Base-by-base conservation (phyloP, 2,329 filamentous ascomycete species). In the Acrodontium crateriforme region DNA sequence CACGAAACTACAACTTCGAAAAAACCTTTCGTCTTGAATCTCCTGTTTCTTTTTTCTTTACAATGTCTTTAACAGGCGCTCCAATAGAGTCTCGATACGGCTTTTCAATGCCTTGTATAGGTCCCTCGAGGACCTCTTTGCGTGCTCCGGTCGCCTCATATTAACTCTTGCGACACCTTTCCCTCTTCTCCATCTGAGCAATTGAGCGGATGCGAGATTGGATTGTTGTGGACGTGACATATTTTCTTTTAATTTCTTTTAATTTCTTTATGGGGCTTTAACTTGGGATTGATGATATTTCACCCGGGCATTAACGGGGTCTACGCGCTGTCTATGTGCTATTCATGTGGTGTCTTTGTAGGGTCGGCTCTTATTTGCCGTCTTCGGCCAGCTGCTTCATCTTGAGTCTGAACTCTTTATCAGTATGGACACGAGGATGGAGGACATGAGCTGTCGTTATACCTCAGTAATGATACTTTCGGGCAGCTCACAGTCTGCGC, bases 71-170 rank as follows among this genome's bases (percentile, higher is more conserved):
- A 41, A 27, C 74, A 77, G 83, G 77, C 79, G n/a, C 77, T 73
- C 80, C 81, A 80, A 87, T 95, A 95, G 89, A 98, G 89, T 98
- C 89, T 91, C 87, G 85, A 79, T 79, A 74, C 74, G 80, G 74
- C 43, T 58, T 28, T 49, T 85, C 81, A 82, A 70, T 95, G n/a
- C 71, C 79, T 83, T 84, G 74, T 80, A 82, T 80, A 91, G 82
- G 71, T 77, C 67, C 58, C 42, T 36, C 15, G 57, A 66, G 61
- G 77, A 65, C 69, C 80, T 85, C 78, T 36, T 63, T 64, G 81
- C 85, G 87, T 82, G 89, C 89, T 98, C 84, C 85, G 82, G 84
- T 80, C 68, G 80, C 79, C 87, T 78, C 82, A 91, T 81, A 79
- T 54, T 65, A 34, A 71, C 65, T 24, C 12, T 63, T 58, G 59